These are phyloP conservation scores for Botryotinia calthae DNA, from an alignment of 2,329 filamentous ascomycete genomes.

Conservation along the genomic window DNA sequence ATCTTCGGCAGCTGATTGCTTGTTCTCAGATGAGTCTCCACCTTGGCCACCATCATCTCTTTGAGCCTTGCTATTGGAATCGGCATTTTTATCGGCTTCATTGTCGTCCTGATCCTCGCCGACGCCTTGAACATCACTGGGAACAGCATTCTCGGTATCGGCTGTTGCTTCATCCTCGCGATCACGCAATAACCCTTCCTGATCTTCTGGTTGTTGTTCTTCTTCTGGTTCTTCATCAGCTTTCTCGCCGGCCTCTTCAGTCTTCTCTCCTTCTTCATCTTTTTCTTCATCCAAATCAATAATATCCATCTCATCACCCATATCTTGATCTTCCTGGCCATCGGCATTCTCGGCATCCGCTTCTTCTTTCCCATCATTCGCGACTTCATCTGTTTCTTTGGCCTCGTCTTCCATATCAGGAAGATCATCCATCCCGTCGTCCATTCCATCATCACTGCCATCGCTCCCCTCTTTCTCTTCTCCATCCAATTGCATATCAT, in stretches of 20 bases:
- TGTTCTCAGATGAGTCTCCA: slow-evolving; percentile 61
- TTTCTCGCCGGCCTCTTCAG: slow-evolving; percentile 52
- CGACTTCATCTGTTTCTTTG: slow-evolving; percentile 40
- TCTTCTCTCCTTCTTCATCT: slow-evolving; percentile 42
- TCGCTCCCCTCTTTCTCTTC: slow-evolving; percentile 51
- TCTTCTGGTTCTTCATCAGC: slow-evolving; percentile 49
- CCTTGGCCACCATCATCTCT: slow-evolving; percentile 65
- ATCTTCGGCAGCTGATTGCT: slow-evolving; percentile 62
- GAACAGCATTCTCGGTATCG: slow-evolving; percentile 60
- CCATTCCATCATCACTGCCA: slow-evolving; percentile 37
- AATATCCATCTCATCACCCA: slow-evolving; percentile 38
- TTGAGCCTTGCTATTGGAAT: slow-evolving; percentile 59
- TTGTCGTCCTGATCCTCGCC: slow-evolving; percentile 65
- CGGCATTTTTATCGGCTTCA: slow-evolving; percentile 59
- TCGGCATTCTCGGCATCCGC: slow-evolving; percentile 41
- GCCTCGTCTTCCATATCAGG: slow-evolving; percentile 47
- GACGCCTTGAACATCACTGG: slow-evolving; percentile 61
- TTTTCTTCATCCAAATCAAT: slow-evolving; percentile 37
- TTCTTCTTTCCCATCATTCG: slow-evolving; percentile 46
- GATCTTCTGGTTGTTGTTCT: slow-evolving; percentile 51
- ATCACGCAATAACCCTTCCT: slow-evolving; percentile 41
- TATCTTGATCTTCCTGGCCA: slow-evolving; percentile 44
- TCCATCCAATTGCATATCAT: slow-evolving; percentile 68
- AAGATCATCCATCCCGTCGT: slow-evolving; percentile 53
- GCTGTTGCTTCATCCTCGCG: slow-evolving; percentile 50